Base-by-base conservation (phyloP, 257 asterid species). In the Gentiana dahurica region DNA sequence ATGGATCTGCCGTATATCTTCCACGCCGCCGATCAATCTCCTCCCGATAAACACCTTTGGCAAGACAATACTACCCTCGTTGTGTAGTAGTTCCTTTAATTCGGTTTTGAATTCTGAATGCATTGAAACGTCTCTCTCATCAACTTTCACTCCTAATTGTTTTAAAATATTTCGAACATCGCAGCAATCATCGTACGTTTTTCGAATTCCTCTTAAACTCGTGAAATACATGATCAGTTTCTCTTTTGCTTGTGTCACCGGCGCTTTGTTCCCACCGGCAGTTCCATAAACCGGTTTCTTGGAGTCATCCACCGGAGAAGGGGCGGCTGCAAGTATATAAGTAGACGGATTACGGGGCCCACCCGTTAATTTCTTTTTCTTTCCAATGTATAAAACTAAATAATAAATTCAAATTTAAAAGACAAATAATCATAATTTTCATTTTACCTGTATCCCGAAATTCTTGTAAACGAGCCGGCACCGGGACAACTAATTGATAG, bases 111-210 rank as follows among this genome's bases (percentile, higher is more conserved):
- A 92, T 5, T 91, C 90, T 0, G 95, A 88, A 62, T 92, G 95
- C 95, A 92, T 81, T 2, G 99, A 92, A 1, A 92, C 91, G 32
- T 92, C 99, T 44, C 99, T 74, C 66, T 92, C 97, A 3, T 92
- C 99, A 3, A 92, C 65, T 66, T 71, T 79, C 46, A 88, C 86
- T 1, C 95, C 84, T 34, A 85, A 49, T 37, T 88, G 95, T 54
- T 88, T 86, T 3, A 92, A 37, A 1, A 85, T 80, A 6, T 76
- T 82, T 39, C 91, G 64, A 37, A 92, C 99, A n/a, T 82, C 69
- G 35, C 97, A 86, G 55, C 95, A 88, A 75, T 88, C 97, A 79
- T 92, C 99, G 63, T 80, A 83, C 1, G 99, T 92, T 73, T 85
- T 92, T 74, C 99, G 69, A 53, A 92, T 93, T 7, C 97, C 99